Base-by-base conservation (phyloP, 2,329 filamentous ascomycete genomes). In the Aspergillus hiratsukae region DNA sequence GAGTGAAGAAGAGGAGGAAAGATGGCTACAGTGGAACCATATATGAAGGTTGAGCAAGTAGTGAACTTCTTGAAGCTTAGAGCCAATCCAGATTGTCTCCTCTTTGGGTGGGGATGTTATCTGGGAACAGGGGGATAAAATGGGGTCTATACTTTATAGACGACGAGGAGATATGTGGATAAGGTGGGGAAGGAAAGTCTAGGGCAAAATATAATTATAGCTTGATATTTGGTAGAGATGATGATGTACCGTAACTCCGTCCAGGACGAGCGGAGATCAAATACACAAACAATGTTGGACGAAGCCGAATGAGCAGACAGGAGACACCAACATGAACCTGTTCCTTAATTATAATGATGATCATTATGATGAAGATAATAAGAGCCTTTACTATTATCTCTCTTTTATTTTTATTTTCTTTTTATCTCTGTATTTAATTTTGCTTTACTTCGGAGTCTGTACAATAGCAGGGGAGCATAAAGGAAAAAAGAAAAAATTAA, bases 91-190 rank as follows among this genome's bases (percentile, higher is more conserved):
- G 51, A 46, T 51, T 57, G 50, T 49, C 41, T 48, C 21, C 23
- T 35, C 51, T 31, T 40, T 28, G 49, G 49, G 57, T 59, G 59
- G 59, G 54, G 57, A 40, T 43, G 48, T 51, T 51, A 41, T 54
- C 46, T 58, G 46, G 52, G 57, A 59, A 55, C 52, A 53, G 48
- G 53, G 56, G 58, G 51, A 27, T 37, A 49, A 51, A 55, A 60
- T 51, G 53, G 57, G 58, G 62, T 64, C 21, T 46, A 46, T 46
- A 46, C 43, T 46, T 64, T 64, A 61, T 59, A 64, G 61, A 61
- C 54, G 49, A 55, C 49, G 57, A 50, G 54, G 52, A 57, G 54
- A 58, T 58, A 55, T 58, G 49, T 59, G 56, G 60, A 53, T 49
- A 31, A 53, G 49, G 62, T 61, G 62, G 61, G 59, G 60, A 11